Evolutionary conservation across 1,284 basidiomycete genomes (phyloP).

Genomic region (Moesziomyces globuligerus): DNA sequence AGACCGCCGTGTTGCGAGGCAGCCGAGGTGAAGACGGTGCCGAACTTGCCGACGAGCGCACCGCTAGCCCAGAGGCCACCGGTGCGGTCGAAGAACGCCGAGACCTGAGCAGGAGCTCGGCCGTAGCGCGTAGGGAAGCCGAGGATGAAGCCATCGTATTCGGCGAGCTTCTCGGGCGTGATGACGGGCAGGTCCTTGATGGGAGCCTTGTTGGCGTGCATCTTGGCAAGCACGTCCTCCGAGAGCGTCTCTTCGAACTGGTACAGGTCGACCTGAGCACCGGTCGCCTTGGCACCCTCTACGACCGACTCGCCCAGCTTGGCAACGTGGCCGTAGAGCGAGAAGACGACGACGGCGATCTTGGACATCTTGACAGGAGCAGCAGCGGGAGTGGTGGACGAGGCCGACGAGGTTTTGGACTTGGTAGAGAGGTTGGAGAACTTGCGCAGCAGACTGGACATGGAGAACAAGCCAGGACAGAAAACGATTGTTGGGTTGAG

Average conservation of each 20-base stretch:
- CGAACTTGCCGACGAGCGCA: constrained; percentile 81
- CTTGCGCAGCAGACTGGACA: constrained; percentile 38
- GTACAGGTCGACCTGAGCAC: constrained; percentile 77
- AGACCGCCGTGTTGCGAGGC: constrained; percentile 70
- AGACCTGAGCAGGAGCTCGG: constrained; percentile 71
- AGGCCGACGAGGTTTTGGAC: constrained; percentile 32
- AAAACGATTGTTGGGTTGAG: background rate
- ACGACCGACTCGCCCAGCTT: constrained; percentile 82
- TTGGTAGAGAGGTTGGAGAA: constrained; percentile 41
- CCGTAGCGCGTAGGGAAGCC: constrained; percentile 72
- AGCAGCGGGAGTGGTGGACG: constrained; percentile 23
- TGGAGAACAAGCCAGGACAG: constrained; percentile 4
- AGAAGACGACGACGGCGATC: constrained; percentile 53
- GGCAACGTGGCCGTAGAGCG: constrained; percentile 58
- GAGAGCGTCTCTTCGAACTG: constrained; percentile 86
- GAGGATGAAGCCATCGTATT: constrained; percentile 71
- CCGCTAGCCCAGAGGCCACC: constrained; percentile 79
- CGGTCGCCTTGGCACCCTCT: constrained; percentile 76
- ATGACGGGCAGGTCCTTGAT: constrained; percentile 77
- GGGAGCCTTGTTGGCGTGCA: constrained; percentile 74
- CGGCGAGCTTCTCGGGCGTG: constrained; percentile 74
- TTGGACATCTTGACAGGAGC: constrained; percentile 48
- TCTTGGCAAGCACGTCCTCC: constrained; percentile 78
- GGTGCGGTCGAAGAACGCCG: constrained; percentile 76
- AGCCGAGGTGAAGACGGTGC: constrained; percentile 74